Percentiles rank a stretch among this genome's conserved stretches.
Evolutionary conservation across 2,329 filamentous ascomycete species (phyloP).

Genomic region (Lachnellula cervina): DNA sequence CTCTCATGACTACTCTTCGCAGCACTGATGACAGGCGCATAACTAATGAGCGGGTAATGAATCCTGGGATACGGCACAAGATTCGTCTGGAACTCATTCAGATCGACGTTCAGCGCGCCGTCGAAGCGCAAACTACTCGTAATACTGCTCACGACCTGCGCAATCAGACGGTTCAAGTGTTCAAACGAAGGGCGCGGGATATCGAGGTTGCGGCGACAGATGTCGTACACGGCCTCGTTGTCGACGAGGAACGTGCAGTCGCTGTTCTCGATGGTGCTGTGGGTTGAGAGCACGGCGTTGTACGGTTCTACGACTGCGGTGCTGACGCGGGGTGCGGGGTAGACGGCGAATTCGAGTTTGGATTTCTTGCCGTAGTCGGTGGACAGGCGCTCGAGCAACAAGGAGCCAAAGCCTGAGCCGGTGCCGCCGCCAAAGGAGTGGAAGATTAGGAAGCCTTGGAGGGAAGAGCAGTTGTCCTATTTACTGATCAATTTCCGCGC

Average conservation of each 20-base stretch:
- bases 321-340: slow-evolving; percentile 58
- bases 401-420: slow-evolving; percentile 61
- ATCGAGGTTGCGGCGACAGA: slow-evolving; percentile 60
- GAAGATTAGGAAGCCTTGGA: slow-evolving; percentile 65
- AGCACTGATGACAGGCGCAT: slow-evolving; percentile 57
- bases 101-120: slow-evolving; percentile 61
- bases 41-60: slow-evolving; percentile 62
- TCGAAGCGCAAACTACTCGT: slow-evolving; percentile 62
- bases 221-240: slow-evolving; percentile 65
- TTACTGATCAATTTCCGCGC: neutral
- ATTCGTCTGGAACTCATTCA: slow-evolving; percentile 67
- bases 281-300: slow-evolving; percentile 56
- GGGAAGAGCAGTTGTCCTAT: slow-evolving; percentile 59
- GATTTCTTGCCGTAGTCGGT: slow-evolving; percentile 64
- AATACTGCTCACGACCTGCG: slow-evolving; percentile 63
- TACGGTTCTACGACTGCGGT: slow-evolving; percentile 66
- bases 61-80: slow-evolving; percentile 64
- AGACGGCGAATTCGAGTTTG: slow-evolving; percentile 63
- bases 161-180: slow-evolving; percentile 61
- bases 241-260: slow-evolving; percentile 66
- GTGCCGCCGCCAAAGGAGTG: slow-evolving; percentile 66
- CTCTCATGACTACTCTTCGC: slow-evolving; percentile 60
- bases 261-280: slow-evolving; percentile 60
- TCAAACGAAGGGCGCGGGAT: slow-evolving; percentile 60
- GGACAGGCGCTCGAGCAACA: slow-evolving; percentile 59